phyloP scores from a whole-genome alignment of 2,329 filamentous ascomycete species.

The Cercospora sojina region DNA sequence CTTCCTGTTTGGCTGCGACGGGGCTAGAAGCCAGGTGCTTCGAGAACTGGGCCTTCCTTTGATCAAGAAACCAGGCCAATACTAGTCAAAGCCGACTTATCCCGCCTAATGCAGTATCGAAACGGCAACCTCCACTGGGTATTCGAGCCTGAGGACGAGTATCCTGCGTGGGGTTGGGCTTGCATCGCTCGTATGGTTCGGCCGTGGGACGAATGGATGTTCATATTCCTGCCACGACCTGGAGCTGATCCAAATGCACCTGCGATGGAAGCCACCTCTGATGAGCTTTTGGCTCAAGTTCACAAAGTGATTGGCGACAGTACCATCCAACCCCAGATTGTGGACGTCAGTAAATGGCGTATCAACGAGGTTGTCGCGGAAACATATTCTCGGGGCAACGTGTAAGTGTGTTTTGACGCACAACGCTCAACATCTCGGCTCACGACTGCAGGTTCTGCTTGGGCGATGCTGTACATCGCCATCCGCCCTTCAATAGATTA shows the following conservation, averaged over 20 bases:
- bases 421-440: too few species aligned
- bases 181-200: slow-evolving; percentile 53
- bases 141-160: slow-evolving; percentile 28
- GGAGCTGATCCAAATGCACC: slow-evolving; percentile 20
- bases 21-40: slow-evolving; percentile 45
- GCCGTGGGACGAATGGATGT: slow-evolving; percentile 59
- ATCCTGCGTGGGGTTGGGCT: neutral
- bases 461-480: slow-evolving; percentile 58
- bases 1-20: slow-evolving; percentile 56
- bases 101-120: slow-evolving; percentile 47
- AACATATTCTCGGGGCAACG: slow-evolving; percentile 47
- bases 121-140: slow-evolving; percentile 59
- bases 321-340: slow-evolving; percentile 48
- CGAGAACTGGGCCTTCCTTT: slow-evolving; percentile 47
- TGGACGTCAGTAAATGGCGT: slow-evolving; percentile 54
- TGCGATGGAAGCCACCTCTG: neutral
- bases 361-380: slow-evolving; percentile 60
- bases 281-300: neutral
- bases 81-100: slow-evolving; percentile 50
- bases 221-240: slow-evolving; percentile 29
- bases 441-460: slow-evolving; percentile 45
- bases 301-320: slow-evolving; percentile 52
- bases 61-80: slow-evolving; percentile 40
- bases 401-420: slow-evolving; percentile 22
- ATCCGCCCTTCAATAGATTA: slow-evolving; percentile 57